Percentiles rank a stretch among this genome's conserved stretches.
Conservation (phyloP, 352 stramenopile genomes). For the Thraustochytrium striatum region DNA sequence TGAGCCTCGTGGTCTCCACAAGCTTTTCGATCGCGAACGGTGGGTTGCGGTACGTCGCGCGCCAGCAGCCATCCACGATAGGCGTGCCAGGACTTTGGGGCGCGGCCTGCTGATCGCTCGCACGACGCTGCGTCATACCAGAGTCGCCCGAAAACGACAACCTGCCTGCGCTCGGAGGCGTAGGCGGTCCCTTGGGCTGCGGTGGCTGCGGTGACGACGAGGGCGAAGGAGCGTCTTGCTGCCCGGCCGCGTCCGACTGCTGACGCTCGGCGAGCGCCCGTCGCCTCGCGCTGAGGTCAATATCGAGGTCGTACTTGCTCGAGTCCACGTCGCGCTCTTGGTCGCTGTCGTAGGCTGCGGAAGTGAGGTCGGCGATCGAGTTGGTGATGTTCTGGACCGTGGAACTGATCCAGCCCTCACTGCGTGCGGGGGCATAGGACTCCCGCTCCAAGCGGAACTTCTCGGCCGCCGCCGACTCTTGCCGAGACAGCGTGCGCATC, state of each 20-base stretch:
- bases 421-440: neutral
- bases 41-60: slow-evolving; percentile 43
- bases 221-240: neutral
- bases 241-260: neutral
- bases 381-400: slow-evolving; percentile 33
- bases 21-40: slow-evolving; percentile 52
- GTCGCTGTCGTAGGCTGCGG: neutral
- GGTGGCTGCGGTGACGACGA: neutral
- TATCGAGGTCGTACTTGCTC: slow-evolving; percentile 1
- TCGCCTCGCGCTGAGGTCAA: neutral
- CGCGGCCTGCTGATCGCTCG: too few relatives aligned
- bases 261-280: neutral
- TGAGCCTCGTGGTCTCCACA: slow-evolving; percentile 48
- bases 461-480: neutral
- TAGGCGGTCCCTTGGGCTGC: neutral
- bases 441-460: neutral
- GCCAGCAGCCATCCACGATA: too few relatives aligned
- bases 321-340: neutral
- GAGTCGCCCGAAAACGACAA: neutral
- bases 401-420: slow-evolving; percentile 28
- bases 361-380: slow-evolving; percentile 26
- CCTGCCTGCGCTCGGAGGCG: neutral
- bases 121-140: too few relatives aligned
- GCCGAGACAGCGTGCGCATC: slow-evolving; percentile 4
- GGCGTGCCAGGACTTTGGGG: neutral